Percentiles rank a stretch among this genome's conserved stretches.
phyloP scores from a whole-genome alignment of 805 yeast genomes.

The Sugiyamaella marilandica region DNA sequence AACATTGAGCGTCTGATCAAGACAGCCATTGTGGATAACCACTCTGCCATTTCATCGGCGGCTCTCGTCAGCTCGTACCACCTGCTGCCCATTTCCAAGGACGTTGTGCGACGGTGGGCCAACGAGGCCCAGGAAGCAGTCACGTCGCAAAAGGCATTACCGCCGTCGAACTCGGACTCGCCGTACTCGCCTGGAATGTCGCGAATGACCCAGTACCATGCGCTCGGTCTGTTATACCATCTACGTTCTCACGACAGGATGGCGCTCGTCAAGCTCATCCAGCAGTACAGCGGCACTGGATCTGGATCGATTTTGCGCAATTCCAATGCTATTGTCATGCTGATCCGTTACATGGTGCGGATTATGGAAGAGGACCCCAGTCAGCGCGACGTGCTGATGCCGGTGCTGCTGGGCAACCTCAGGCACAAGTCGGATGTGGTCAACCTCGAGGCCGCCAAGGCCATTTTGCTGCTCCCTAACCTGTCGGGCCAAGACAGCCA shows the following conservation, averaged over 20 bases:
- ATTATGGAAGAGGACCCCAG: constrained; percentile 68
- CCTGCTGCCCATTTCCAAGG: constrained; percentile 81
- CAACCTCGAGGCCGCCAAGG: constrained; percentile 85
- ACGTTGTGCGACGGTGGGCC: constrained; percentile 87
- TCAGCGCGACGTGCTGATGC: constrained; percentile 53
- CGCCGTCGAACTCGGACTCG: constrained; percentile 23
- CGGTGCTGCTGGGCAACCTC: constrained; percentile 64
- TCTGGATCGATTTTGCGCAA: constrained; percentile 58
- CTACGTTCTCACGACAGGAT: constrained; percentile 87
- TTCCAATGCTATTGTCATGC: constrained; percentile 79
- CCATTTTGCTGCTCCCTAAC: constrained; percentile 52
- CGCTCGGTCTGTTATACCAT: constrained; percentile 83
- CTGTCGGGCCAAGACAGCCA: constrained; percentile 57
- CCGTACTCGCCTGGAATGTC: constrained; percentile 39
- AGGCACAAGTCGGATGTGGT: constrained; percentile 84
- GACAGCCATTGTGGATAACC: constrained; percentile 85
- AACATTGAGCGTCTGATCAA: constrained; percentile 90
- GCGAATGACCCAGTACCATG: constrained; percentile 91
- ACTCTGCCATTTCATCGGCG: constrained; percentile 87
- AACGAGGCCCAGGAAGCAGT: constrained; percentile 94
- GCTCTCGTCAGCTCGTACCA: constrained; percentile 90
- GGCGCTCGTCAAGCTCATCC: constrained; percentile 87
- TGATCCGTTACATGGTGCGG: constrained; percentile 76
- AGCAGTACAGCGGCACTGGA: constrained; percentile 50
- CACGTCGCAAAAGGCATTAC: constrained; percentile 46